phyloP scores from a whole-genome alignment of 768 basidiomycete genomes.

The Hypholoma sublateritium region DNA sequence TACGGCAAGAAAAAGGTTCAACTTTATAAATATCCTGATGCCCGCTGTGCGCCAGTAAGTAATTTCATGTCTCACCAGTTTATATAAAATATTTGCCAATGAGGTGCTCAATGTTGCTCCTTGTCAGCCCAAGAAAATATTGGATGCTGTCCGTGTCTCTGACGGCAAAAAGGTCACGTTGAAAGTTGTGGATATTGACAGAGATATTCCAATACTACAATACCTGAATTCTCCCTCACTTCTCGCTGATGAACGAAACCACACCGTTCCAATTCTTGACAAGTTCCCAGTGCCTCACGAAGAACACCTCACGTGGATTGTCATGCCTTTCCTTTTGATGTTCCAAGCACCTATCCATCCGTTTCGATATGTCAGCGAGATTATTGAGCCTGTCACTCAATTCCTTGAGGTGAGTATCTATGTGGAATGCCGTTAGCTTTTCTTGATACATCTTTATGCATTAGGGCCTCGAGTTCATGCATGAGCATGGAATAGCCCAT shows the following conservation, averaged over 20 bases:
- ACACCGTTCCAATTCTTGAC: constrained; percentile 2
- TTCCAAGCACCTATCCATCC: background rate
- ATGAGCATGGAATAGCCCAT: constrained; percentile 7
- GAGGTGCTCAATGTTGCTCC: too few species aligned
- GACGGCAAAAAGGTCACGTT: constrained; percentile 3
- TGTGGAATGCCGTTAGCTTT: background rate
- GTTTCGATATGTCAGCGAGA: background rate
- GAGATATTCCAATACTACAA: constrained; percentile 1
- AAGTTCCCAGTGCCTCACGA: background rate
- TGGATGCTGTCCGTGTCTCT: constrained; percentile 7
- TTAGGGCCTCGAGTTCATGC: constrained; percentile 10
- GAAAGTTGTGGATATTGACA: background rate
- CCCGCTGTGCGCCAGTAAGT: background rate
- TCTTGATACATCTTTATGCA: background rate
- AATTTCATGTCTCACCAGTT: background rate
- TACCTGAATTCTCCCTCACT: background rate
- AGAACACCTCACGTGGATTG: background rate
- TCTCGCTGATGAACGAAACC: background rate
- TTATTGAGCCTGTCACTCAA: background rate
- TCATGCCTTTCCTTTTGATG: background rate
- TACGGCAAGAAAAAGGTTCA: background rate
- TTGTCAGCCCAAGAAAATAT: background rate
- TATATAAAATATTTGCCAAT: background rate
- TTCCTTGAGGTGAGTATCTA: background rate
- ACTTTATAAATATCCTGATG: background rate